Evolutionary conservation across 2,329 filamentous ascomycete genomes (phyloP).

Genomic region (Microsporum ferrugineum): DNA sequence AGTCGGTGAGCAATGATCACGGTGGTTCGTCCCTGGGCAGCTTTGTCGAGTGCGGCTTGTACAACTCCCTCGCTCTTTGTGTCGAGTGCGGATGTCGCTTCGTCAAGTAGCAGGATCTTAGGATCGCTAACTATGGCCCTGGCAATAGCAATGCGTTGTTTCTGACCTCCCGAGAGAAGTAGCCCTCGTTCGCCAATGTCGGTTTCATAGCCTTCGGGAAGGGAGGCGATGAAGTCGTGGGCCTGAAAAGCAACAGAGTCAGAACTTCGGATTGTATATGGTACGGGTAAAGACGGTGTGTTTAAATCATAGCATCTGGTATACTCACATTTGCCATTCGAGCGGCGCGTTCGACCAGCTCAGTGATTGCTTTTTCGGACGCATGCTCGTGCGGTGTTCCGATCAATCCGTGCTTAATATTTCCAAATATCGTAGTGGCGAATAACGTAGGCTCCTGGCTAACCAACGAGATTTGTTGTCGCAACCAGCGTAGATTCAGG

Average conservation of each 20-base stretch:
- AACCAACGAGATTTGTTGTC: slow-evolving; percentile 17
- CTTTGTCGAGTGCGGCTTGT: slow-evolving; percentile 65
- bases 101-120: slow-evolving; percentile 69
- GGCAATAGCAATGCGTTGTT: slow-evolving; percentile 85
- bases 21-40: slow-evolving; percentile 42
- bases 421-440: slow-evolving; percentile 12
- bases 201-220: slow-evolving; percentile 71
- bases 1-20: slow-evolving; percentile 31
- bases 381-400: slow-evolving; percentile 12
- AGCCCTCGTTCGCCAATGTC: slow-evolving; percentile 54
- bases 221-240: slow-evolving; percentile 62
- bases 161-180: slow-evolving; percentile 12
- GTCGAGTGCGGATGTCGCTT: slow-evolving; percentile 72
- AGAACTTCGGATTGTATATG: not conserved
- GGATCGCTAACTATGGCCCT: slow-evolving; percentile 68
- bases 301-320: slow-evolving; percentile 55
- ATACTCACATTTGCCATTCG: not conserved
- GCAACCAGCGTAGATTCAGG: slow-evolving; percentile 19
- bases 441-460: slow-evolving; percentile 17
- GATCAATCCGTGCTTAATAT: slow-evolving; percentile 14
- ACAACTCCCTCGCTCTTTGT: slow-evolving; percentile 75
- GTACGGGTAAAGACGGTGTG: not conserved
- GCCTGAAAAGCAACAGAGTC: slow-evolving; percentile 38
- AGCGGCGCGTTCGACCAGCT: not conserved
- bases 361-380: slow-evolving; percentile 9